Evolutionary conservation across 495 filamentous ascomycete species (phyloP), one percentile per base, ranked within the genome.

Genomic region (Patellaria atrata): DNA sequence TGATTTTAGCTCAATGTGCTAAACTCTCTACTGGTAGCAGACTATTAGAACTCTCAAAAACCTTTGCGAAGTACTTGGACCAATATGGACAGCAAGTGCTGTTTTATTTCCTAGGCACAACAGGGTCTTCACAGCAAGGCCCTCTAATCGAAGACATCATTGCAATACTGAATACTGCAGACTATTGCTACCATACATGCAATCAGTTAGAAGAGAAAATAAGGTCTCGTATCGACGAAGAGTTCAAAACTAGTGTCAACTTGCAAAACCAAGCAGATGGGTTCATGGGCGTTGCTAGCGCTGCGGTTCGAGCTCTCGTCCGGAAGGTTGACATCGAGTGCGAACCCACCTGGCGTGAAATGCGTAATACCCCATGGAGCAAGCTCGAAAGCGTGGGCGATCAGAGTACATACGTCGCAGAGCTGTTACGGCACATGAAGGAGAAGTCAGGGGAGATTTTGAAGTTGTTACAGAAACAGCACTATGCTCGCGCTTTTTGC

Each of bases 341-440:
- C 43, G 89, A 94, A 41, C 71, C 79, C 2, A 75, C 73, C 9
- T 96, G 86, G 87, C 73, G 87, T 34, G 91, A 96, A 62, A 96
- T 97, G 89, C 79, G 81, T 38, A 92, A 93, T 50, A 89, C 75
- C 0, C 78, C 84, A n/a, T 97, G 89, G 89, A 77, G 75, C 51
- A 82, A 79, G 42, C 77, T 97, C 61, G 91, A 96, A 44, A 76
- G 65, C 38, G 91, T 94, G n/a, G 83, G 81, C 36, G 89, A 96
- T 50, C 87, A 94, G 47, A 94, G 84, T 58, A 77, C 79, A 0
- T 96, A 94, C 45, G 82, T 94, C 20, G 68, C 68, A 19, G 82
- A 92, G 49, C 63, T 96, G 4, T 54, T 94, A 31, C 64, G 65
- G 14, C 73, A 73, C 39, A 63, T 86, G 27, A 82, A 86, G 41